phyloP scores from a whole-genome alignment of 2,329 filamentous ascomycete species.

The Colletotrichum simmondsii region DNA sequence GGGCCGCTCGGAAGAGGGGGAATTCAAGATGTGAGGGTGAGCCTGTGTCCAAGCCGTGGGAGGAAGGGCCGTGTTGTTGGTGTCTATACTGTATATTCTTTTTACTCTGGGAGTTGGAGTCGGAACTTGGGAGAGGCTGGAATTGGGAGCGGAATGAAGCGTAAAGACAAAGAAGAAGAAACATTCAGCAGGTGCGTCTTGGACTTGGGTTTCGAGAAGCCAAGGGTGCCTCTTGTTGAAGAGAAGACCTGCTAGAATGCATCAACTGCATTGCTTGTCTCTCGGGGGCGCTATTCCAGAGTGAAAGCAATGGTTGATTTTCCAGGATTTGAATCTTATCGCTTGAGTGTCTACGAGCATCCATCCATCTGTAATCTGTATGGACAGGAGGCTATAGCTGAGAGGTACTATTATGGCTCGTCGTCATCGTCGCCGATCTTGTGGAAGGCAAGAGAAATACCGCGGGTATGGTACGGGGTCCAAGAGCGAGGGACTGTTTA shows the following conservation, averaged over 20 bases:
- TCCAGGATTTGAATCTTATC: too few species aligned
- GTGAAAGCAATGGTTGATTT: not conserved
- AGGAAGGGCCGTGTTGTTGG: not conserved
- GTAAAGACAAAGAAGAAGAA: not conserved
- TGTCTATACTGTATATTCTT: not conserved
- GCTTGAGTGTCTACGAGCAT: too few species aligned
- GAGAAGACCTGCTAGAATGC: not conserved
- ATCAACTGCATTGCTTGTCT: not conserved
- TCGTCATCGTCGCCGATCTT: not conserved
- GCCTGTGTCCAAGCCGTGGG: too few species aligned
- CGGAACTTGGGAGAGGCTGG: not conserved
- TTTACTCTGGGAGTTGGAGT: too few species aligned
- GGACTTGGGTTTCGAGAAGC: not conserved
- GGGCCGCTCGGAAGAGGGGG: not conserved
- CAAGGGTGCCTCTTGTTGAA: not conserved
- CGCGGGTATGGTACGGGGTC: not conserved
- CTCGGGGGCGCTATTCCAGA: not conserved
- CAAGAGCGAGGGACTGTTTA: not conserved
- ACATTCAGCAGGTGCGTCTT: not conserved
- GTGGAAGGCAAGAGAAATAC: not conserved
- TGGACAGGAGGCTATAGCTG: not conserved
- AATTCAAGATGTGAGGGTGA: not conserved
- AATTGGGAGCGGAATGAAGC: too few species aligned
- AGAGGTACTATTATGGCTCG: not conserved
- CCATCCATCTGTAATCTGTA: too few species aligned